Evolutionary conservation across 305 asterid species (phyloP).

Genomic region (Fraxinus ornus): DNA sequence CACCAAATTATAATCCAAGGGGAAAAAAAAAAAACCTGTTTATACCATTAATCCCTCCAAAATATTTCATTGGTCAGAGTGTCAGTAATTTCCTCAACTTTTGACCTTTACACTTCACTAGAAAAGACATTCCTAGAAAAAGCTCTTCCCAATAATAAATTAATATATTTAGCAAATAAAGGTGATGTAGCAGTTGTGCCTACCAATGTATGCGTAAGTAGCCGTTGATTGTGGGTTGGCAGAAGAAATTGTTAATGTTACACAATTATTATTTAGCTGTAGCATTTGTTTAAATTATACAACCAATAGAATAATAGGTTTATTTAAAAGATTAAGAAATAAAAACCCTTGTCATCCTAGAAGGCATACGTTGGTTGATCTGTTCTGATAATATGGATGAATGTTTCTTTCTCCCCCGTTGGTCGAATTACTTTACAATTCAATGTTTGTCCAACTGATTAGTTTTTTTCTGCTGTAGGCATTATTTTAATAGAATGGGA

Average conservation of each 20-base stretch:
- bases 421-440: neutral
- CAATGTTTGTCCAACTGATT: neutral
- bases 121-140: slow-evolving; percentile 47
- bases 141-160: slow-evolving; percentile 20
- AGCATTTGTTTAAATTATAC: neutral
- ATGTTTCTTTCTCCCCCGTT: neutral
- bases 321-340: neutral
- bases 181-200: neutral
- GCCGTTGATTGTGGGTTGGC: slow-evolving; percentile 6
- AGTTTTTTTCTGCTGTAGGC: neutral
- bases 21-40: neutral
- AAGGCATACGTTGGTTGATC: neutral
- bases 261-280: neutral
- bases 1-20: slow-evolving; percentile 26
- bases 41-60: neutral
- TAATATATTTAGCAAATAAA: slow-evolving; percentile 2
- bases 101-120: slow-evolving; percentile 38
- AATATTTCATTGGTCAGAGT: slow-evolving; percentile 32
- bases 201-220: neutral
- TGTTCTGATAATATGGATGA: neutral
- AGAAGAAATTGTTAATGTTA: neutral
- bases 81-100: slow-evolving; percentile 30
- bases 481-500: neutral
- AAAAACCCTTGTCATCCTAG: neutral
- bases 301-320: neutral